Percentiles rank a stretch among this genome's conserved stretches.
phyloP scores from a whole-genome alignment of 2,329 filamentous ascomycete species.

The Xylariaceae sp. region DNA sequence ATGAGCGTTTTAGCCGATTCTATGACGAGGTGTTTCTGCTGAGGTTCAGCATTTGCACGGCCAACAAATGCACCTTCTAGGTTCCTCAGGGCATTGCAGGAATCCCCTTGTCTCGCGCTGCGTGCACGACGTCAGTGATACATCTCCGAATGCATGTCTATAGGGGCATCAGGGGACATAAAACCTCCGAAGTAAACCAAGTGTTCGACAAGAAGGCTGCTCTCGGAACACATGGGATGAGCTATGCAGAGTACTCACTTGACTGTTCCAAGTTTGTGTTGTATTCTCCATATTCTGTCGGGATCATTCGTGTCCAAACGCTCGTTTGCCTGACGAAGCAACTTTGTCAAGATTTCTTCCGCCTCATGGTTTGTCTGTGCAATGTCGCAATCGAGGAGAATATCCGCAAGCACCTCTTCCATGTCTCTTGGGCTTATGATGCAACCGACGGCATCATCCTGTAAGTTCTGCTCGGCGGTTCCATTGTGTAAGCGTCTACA shows the following conservation, averaged over 20 bases:
- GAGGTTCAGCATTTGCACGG: conserved; percentile 18
- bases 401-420: conserved; percentile 28
- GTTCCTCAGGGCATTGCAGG: conserved; percentile 20
- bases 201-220: background rate
- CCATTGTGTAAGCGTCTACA: conserved; percentile 18
- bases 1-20: conserved; percentile 28
- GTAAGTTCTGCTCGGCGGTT: background rate
- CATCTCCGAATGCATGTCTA: background rate
- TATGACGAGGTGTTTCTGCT: conserved; percentile 15
- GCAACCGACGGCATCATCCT: conserved; percentile 2
- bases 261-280: conserved; percentile 29
- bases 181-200: too few species aligned
- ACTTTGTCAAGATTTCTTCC: conserved; percentile 18
- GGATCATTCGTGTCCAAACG: conserved; percentile 14
- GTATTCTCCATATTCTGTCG: conserved; percentile 22
- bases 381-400: conserved; percentile 23
- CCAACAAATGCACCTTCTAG: conserved; percentile 25
- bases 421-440: conserved; percentile 19
- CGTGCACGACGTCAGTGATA: background rate
- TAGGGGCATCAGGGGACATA: background rate
- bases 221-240: background rate
- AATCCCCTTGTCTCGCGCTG: conserved; percentile 17
- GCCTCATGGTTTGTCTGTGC: conserved; percentile 21
- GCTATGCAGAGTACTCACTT: conserved; percentile 9
- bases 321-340: conserved; percentile 23